phyloP scores from a whole-genome alignment of 1,139 yeast species.

The Nadsonia commutata region DNA sequence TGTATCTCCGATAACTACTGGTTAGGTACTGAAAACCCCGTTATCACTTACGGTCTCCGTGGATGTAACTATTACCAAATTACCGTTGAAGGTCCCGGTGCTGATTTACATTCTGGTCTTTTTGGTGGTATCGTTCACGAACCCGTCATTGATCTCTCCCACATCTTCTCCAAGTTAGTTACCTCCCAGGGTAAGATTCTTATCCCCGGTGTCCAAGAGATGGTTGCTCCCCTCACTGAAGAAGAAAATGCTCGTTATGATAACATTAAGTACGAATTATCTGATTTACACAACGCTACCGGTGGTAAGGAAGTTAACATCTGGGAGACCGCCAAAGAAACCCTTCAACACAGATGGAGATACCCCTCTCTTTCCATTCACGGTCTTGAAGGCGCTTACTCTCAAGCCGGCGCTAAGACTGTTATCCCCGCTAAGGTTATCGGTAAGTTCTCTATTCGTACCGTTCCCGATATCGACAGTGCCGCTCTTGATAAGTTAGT shows the following conservation, averaged over 20 bases:
- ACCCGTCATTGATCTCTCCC: conserved; percentile 88
- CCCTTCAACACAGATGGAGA: conserved; percentile 95
- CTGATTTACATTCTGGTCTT: conserved; percentile 93
- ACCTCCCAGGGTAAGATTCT: conserved; percentile 58
- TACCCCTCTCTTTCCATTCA: conserved; percentile 90
- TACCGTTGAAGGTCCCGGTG: conserved; percentile 76
- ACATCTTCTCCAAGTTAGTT: conserved; percentile 62
- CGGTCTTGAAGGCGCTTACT: conserved; percentile 96
- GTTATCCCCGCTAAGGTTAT: conserved; percentile 90
- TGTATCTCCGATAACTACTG: conserved; percentile 97
- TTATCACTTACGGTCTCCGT: conserved; percentile 90
- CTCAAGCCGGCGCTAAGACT: conserved; percentile 91
- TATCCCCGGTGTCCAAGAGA: conserved; percentile 78
- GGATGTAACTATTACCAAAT: conserved; percentile 92
- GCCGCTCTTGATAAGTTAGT: conserved; percentile 67
- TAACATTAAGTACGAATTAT: conserved; percentile 68
- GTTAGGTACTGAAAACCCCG: conserved; percentile 96
- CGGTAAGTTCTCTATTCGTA: conserved; percentile 93
- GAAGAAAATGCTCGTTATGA: conserved; percentile 69
- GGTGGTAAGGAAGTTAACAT: conserved; percentile 77
- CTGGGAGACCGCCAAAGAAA: conserved; percentile 61
- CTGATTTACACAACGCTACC: conserved; percentile 74
- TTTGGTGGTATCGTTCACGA: conserved; percentile 97
- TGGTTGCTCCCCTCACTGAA: conserved; percentile 85
- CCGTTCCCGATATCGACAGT: conserved; percentile 87